Percentiles rank a stretch among this genome's conserved stretches.
phyloP scores from a whole-genome alignment of 176 grass and related monocot species.

The Zea luxurians region DNA sequence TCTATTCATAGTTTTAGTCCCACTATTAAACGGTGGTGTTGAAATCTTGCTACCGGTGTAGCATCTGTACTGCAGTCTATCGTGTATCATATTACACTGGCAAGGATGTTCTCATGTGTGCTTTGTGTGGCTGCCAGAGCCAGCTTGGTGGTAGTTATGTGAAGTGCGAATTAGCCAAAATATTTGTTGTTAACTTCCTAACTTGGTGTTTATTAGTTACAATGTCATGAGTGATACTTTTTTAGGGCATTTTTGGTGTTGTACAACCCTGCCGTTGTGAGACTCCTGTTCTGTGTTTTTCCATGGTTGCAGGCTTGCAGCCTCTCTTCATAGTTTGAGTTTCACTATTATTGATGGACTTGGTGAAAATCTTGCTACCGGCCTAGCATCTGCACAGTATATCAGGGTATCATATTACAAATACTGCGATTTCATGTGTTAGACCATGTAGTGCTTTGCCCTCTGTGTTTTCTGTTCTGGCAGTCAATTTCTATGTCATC shows the following conservation, averaged over 20 bases:
- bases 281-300: neutral
- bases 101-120: neutral
- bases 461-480: neutral
- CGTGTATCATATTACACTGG: neutral
- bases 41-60: neutral
- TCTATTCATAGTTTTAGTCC: neutral
- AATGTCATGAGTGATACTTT: neutral
- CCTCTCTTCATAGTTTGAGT: neutral
- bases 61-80: neutral
- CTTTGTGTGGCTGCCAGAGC: neutral
- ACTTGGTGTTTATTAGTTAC: neutral
- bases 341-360: neutral
- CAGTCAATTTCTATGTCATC: neutral
- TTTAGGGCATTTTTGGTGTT: neutral
- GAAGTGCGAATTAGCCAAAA: neutral
- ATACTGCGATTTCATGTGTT: neutral
- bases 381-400: conserved; percentile 23
- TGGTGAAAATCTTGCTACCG: neutral
- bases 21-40: neutral
- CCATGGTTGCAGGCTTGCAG: neutral
- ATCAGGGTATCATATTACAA: neutral
- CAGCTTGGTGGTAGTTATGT: neutral
- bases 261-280: neutral
- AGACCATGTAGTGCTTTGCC: neutral
- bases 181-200: neutral